These are phyloP conservation scores for Fraxinus latifolia DNA, from an alignment of 305 asterid genomes.

Conservation along the genomic window DNA sequence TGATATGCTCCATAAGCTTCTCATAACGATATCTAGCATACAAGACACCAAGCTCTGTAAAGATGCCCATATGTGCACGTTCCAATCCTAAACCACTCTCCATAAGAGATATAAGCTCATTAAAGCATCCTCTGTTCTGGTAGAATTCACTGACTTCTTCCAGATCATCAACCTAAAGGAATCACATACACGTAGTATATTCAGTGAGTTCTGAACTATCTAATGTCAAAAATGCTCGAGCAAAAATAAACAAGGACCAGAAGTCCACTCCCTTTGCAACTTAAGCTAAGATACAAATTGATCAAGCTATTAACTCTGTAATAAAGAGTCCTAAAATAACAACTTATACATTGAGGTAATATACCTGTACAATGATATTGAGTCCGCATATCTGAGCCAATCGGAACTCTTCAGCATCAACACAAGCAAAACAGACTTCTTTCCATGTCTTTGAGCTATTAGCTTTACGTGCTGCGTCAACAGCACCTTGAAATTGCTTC, in stretches of 20 bases:
- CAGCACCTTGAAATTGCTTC: constrained; percentile 97
- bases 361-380: constrained; percentile 95
- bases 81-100: constrained; percentile 99
- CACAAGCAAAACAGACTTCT: constrained; percentile 98
- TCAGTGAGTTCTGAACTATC: background rate
- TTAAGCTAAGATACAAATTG: background rate
- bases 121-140: constrained; percentile 97
- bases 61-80: constrained; percentile 99
- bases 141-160: constrained; percentile 98
- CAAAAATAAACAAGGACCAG: background rate
- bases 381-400: constrained; percentile 99
- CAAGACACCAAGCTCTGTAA: constrained; percentile 94
- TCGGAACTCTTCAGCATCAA: constrained; percentile 99
- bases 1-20: constrained; percentile 99
- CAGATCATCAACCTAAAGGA: constrained; percentile 87
- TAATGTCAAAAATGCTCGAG: background rate
- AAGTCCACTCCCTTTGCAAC: background rate
- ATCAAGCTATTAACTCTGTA: background rate
- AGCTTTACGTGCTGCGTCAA: constrained; percentile 99
- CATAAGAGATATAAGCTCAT: constrained; percentile 95
- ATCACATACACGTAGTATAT: background rate
- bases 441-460: constrained; percentile 98
- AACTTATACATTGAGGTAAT: constrained; percentile 18
- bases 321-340: constrained; percentile 23
- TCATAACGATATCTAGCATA: constrained; percentile 98